Percentiles rank a stretch among this genome's conserved stretches.
Conservation (phyloP, 192 early-diverging fungal genomes). For the Coemansia sp. region DNA sequence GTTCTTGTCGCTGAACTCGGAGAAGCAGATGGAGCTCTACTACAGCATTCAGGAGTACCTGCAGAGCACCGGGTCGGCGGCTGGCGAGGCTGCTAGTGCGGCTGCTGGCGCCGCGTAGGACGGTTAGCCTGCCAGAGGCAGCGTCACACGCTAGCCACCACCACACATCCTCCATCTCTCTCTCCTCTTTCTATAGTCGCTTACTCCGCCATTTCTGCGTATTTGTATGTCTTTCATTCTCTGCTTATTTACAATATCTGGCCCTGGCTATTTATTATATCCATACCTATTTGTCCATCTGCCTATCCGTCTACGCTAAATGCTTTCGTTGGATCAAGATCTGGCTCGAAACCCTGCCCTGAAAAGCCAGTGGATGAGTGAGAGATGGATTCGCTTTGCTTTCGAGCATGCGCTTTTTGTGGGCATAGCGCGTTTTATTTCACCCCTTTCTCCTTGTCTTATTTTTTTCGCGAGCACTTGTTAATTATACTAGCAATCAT, state of each 20-base stretch:
- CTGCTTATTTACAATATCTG: no score
- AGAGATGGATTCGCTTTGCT: not conserved
- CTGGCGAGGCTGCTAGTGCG: not conserved
- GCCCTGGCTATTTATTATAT: no score
- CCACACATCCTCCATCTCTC: not conserved
- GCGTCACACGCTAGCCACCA: no score
- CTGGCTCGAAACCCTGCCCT: no score
- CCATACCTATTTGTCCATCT: not conserved
- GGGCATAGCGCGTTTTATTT: no score
- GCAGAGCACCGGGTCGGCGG: conserved; percentile 31
- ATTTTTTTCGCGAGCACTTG: not conserved
- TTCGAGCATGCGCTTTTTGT: not conserved
- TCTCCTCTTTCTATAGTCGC: not conserved
- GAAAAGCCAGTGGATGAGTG: not conserved
- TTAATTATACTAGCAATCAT: no score
- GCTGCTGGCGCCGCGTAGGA: not conserved
- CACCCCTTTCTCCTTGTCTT: conserved; percentile 1
- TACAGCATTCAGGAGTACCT: conserved; percentile 58
- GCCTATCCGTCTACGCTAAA: no score
- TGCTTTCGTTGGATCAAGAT: no score
- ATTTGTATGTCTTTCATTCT: no score
- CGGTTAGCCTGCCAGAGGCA: not conserved
- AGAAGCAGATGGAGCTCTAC: conserved; percentile 48
- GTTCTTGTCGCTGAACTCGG: conserved; percentile 39
- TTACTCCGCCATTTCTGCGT: no score